phyloP scores from a whole-genome alignment of 2,329 filamentous ascomycete species.

The Talaromyces piceae region DNA sequence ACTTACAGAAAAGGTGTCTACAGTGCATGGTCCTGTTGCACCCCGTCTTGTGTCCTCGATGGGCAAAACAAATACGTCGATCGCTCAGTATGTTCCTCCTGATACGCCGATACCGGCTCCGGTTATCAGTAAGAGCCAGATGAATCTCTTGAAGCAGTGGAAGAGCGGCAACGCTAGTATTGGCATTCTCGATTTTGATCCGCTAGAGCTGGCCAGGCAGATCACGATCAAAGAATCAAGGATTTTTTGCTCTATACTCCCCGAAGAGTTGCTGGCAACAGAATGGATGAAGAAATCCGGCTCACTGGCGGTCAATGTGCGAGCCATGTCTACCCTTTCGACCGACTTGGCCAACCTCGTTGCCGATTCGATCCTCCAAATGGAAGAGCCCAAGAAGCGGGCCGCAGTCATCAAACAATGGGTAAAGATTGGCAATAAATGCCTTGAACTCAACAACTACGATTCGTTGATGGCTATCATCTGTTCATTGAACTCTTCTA shows the following conservation, averaged over 20 bases:
- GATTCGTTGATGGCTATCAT: conserved; percentile 96
- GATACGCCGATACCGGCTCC: conserved; percentile 66
- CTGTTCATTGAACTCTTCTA: conserved; percentile 85
- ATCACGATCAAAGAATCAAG: conserved; percentile 86
- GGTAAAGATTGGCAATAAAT: conserved; percentile 88
- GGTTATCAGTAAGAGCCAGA: conserved; percentile 67
- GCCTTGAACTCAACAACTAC: conserved; percentile 87
- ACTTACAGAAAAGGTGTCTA: conserved; percentile 68
- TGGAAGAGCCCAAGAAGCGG: conserved; percentile 87
- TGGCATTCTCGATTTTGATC: conserved; percentile 81
- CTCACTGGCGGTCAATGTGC: conserved; percentile 75
- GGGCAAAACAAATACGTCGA: conserved; percentile 75
- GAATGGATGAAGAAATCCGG: conserved; percentile 90
- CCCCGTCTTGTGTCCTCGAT: conserved; percentile 78
- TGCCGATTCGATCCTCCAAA: conserved; percentile 80
- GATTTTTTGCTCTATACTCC: conserved; percentile 85
- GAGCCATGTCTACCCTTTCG: conserved; percentile 85
- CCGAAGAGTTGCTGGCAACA: conserved; percentile 82
- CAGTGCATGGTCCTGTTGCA: conserved; percentile 65
- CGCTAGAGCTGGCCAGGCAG: conserved; percentile 83
- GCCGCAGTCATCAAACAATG: conserved; percentile 91
- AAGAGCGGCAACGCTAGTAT: conserved; percentile 63
- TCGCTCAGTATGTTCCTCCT: conserved; percentile 60
- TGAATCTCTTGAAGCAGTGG: conserved; percentile 64
- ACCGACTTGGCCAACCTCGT: conserved; percentile 91